Evolutionary conservation across 129 eudicot species (phyloP).

Genomic region (Flaveria ramosissima): DNA sequence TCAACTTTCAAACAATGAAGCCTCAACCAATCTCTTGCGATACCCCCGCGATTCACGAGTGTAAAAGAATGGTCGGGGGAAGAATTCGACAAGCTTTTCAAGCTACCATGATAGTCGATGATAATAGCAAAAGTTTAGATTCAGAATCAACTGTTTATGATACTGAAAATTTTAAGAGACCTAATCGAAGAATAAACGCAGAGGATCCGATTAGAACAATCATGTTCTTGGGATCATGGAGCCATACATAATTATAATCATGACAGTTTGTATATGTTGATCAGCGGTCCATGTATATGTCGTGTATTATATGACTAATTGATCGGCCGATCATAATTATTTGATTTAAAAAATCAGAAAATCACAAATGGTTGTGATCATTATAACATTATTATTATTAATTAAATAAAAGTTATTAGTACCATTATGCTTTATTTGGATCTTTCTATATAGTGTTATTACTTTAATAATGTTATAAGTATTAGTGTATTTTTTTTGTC

Average conservation of each 20-base stretch:
- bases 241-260: slow-evolving; percentile 47
- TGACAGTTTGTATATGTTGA: background rate
- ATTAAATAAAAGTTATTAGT: slow-evolving; percentile 1
- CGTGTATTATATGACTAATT: slow-evolving; percentile 21
- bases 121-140: background rate
- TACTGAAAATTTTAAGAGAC: slow-evolving; percentile 39
- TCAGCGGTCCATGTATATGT: slow-evolving; percentile 11
- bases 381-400: background rate
- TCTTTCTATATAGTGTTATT: background rate
- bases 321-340: slow-evolving; percentile 1
- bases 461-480: background rate
- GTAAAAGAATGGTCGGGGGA: slow-evolving; percentile 48
- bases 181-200: slow-evolving; percentile 22
- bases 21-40: slow-evolving; percentile 58
- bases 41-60: slow-evolving; percentile 50
- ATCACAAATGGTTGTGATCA: background rate
- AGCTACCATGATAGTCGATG: slow-evolving; percentile 27
- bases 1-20: slow-evolving; percentile 43
- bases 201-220: slow-evolving; percentile 82
- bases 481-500: background rate
- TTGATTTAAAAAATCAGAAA: slow-evolving; percentile 14
- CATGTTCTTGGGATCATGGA: slow-evolving; percentile 85
- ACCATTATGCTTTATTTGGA: background rate
- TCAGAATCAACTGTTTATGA: slow-evolving; percentile 13
- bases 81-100: slow-evolving; percentile 45